Base-by-base conservation (phyloP, 176 grass and related monocot species). In the Ampelocalamus luodianensis region DNA sequence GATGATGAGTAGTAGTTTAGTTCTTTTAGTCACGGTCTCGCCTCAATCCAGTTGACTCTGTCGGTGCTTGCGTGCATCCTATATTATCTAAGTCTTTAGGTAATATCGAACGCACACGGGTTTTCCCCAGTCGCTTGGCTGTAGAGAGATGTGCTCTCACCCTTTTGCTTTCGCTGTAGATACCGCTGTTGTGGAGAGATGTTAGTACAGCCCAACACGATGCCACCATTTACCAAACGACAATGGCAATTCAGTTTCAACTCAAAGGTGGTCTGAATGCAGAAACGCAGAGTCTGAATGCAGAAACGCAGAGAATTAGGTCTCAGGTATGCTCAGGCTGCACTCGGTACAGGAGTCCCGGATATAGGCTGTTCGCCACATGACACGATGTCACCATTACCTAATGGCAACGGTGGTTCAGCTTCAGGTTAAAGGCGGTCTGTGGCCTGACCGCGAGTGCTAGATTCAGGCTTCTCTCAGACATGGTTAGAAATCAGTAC, bases 401-500 rank as follows among this genome's bases (percentile, higher is more conserved):
- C 80, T 83, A 51, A 72, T 68, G 16, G n/a, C 50, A 50, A 13
- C 69, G 60, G 89, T 22, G 56, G 40, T 59, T 27, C 68, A 70
- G 17, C 85, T 79, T 83, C 68, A 54, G 32, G 60, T 22, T 61
- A 68, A 90, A 79, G 89, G 9, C 51, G 9, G 23, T 53, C 74
- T 9, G 5, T 7, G 38, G 66, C 76, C n/a, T 79, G 80, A 82
- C 73, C 68, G 68, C 50, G 68, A 83, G 61, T 62, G 74, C 48
- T 63, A 27, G 61, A 87, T 54, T 56, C 80, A 74, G 72, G 59
- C 68, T 58, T 72, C 58, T 27, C 15, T 55, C 79, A 79, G 79
- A 79, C 80, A 79, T 75, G 85, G 85, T 49, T 83, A 45, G 17
- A 83, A 90, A 79, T 1, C 4, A 13, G 85, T 61, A 87, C 89